Evolutionary conservation across 176 grass and related monocot genomes (phyloP).

Genomic region (Saccharum officinarum): DNA sequence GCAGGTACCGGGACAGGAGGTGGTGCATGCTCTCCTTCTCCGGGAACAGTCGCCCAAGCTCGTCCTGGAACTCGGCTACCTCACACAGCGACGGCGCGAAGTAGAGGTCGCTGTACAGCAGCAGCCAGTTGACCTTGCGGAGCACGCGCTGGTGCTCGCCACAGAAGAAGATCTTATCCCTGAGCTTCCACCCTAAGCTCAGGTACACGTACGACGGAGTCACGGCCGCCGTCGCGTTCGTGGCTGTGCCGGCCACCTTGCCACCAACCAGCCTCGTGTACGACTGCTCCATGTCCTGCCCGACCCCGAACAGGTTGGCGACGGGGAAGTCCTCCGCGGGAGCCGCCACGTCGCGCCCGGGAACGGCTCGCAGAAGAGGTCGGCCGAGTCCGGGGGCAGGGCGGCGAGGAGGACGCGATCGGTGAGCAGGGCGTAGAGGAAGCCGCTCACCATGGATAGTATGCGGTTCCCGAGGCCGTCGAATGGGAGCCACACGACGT

Average conservation of each 20-base stretch:
- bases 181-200: constrained; percentile 11
- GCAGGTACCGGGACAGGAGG: constrained; percentile 46
- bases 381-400: constrained; percentile 25
- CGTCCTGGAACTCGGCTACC: constrained; percentile 32
- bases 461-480: constrained; percentile 64
- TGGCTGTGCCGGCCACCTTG: neutral
- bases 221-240: constrained; percentile 2
- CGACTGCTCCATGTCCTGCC: neutral
- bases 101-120: constrained; percentile 49
- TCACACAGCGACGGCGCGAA: constrained; percentile 43
- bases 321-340: constrained; percentile 29
- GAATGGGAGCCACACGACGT: constrained; percentile 52
- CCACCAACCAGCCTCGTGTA: constrained; percentile 31
- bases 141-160: constrained; percentile 47
- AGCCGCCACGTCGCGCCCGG: constrained; percentile 50
- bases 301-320: neutral
- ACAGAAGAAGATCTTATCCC: constrained; percentile 43
- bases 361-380: constrained; percentile 82
- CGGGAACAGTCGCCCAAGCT: constrained; percentile 51
- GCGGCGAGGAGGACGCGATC: constrained; percentile 49
- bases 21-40: constrained; percentile 44
- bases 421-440: constrained; percentile 61
- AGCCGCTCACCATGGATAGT: constrained; percentile 38
- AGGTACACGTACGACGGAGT: constrained; percentile 40
- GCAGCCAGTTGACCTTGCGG: constrained; percentile 50